Evolutionary conservation across 2,329 filamentous ascomycete genomes (phyloP).

Genomic region (Coniochaeta sp.): DNA sequence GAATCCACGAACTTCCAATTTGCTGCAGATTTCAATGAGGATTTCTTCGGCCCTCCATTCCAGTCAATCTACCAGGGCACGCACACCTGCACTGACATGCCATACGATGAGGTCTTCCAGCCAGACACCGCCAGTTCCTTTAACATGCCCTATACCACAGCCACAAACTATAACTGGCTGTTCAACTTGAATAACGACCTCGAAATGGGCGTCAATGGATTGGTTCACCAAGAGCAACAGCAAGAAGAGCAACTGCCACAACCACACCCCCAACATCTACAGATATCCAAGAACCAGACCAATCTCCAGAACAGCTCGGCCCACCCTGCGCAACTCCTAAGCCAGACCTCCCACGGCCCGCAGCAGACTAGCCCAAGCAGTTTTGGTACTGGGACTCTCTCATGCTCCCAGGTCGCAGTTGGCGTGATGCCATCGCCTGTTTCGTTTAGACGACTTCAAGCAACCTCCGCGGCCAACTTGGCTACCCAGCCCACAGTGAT

Average conservation of each 20-base stretch:
- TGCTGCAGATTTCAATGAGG: not conserved
- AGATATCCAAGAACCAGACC: not conserved
- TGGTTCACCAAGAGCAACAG: conserved; percentile 15
- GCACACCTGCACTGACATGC: conserved; percentile 19
- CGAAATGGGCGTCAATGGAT: conserved; percentile 13
- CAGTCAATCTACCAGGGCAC: conserved; percentile 8
- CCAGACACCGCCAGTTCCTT: conserved; percentile 58
- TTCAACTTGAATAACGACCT: conserved; percentile 36
- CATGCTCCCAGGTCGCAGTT: not conserved
- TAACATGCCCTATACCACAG: conserved; percentile 58
- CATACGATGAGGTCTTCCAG: conserved; percentile 48
- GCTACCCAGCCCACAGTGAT: not conserved
- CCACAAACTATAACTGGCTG: conserved; percentile 55
- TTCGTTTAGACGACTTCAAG: not conserved
- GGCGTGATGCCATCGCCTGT: conserved; percentile 6
- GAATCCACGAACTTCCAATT: not conserved
- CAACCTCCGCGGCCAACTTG: not conserved
- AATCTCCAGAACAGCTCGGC: not conserved
- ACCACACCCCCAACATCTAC: conserved; percentile 9
- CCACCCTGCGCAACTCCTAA: not conserved
- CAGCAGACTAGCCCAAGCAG: not conserved
- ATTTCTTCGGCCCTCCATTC: not conserved
- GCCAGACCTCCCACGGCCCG: not conserved
- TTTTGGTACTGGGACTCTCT: not conserved
- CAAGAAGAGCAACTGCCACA: conserved; percentile 11